Evolutionary conservation across 352 stramenopile genomes (phyloP), one percentile per base, ranked within the genome.

Genomic region (Elongisporangium anandrum): DNA sequence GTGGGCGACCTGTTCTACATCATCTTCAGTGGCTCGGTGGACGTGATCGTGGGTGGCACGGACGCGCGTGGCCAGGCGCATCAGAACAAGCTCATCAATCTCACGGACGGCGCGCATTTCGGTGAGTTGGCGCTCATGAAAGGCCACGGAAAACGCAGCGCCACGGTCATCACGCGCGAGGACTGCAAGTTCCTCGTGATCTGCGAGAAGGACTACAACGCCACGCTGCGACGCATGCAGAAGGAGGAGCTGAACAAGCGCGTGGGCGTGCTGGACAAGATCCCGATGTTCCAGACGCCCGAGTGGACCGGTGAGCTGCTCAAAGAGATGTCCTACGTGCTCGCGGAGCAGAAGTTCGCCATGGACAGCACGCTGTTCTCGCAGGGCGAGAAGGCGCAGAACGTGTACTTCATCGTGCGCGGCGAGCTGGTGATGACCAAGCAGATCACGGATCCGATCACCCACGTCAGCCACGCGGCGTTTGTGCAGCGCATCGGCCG

Each of bases 101-200:
- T 92, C 5, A 84, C 77, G 0, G 82, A 92, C 45, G 82, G 81
- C 16, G 56, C 80, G 3, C 80, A 90, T 56, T 88, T 90, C 47
- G 79, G 78, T 7, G 80, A 92, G 26, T 65, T 92, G 17, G 82
- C 81, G 38, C 71, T 92, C 17, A 88, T 92, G 74, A 90, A 89
- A 65, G 77, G 80, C 54, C 67, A 78, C 59, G 80, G 82, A 4
- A 74, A 88, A 9, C 78, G 79, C 9, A 87, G 75, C n/a, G 82
- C 82, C 16, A 92, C 82, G 0, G 82, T 92, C 15, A 56, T 81
- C 39, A 83, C 82, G 7, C 74, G 72, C 6, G 76, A 92, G 20
- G 67, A 77, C 41, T 87, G 76, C 29, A 64, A 80, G 26, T 69
- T 92, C 16, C 58, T 92, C 34, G 72, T 88, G n/a, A 89, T 92